Conservation (phyloP, 768 basidiomycete species). For the Calocybe cyanea region DNA sequence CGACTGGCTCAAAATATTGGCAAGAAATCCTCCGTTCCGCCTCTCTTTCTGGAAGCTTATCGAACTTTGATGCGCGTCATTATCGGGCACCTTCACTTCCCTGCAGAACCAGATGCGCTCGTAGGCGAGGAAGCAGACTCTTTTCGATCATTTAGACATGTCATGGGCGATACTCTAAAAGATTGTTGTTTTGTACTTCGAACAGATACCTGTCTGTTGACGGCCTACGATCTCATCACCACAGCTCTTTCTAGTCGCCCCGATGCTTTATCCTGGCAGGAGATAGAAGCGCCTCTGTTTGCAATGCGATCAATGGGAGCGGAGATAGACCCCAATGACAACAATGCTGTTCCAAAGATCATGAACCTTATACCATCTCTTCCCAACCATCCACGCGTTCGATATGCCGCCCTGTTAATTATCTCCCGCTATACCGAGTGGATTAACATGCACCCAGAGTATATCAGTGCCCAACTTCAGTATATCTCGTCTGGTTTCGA, state of each 20-base stretch:
- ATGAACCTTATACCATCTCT: slow-evolving; percentile 92
- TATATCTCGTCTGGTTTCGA: slow-evolving; percentile 94
- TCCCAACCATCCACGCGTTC: slow-evolving; percentile 86
- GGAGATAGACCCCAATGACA: slow-evolving; percentile 79
- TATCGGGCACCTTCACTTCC: slow-evolving; percentile 90
- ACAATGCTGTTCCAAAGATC: slow-evolving; percentile 88
- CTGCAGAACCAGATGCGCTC: slow-evolving; percentile 60
- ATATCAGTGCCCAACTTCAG: slow-evolving; percentile 80
- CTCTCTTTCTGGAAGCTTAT: slow-evolving; percentile 82
- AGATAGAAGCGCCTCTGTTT: slow-evolving; percentile 95
- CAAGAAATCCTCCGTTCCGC: slow-evolving; percentile 67
- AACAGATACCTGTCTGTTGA: slow-evolving; percentile 75
- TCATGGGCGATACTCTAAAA: slow-evolving; percentile 98
- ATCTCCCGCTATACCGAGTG: slow-evolving; percentile 96
- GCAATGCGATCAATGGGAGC: slow-evolving; percentile 99
- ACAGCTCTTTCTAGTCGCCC: slow-evolving; percentile 61
- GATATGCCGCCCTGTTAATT: slow-evolving; percentile 92
- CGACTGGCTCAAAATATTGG: slow-evolving; percentile 87
- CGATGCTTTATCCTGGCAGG: slow-evolving; percentile 80
- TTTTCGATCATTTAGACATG: slow-evolving; percentile 93
- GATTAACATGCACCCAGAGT: slow-evolving; percentile 86
- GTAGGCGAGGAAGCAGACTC: slow-evolving; percentile 86
- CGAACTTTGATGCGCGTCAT: slow-evolving; percentile 79
- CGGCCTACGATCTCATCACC: slow-evolving; percentile 79
- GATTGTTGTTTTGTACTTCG: slow-evolving; percentile 96